phyloP scores from a whole-genome alignment of 371 early-diverging fungal genomes.

The Mortierella sp. region DNA sequence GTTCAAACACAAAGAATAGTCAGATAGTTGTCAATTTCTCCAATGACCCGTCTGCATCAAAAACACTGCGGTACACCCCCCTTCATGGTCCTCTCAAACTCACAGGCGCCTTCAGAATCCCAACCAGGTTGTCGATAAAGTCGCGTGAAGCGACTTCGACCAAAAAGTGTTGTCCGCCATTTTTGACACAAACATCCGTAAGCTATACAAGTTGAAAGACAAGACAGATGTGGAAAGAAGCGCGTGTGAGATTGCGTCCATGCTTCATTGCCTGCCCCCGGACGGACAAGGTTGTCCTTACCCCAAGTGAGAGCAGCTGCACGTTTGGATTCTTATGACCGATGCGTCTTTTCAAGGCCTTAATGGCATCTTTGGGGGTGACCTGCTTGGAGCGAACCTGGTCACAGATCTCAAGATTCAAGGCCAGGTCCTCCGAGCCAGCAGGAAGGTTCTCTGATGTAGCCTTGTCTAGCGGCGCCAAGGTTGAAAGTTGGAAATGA shows the following conservation, averaged over 20 bases:
- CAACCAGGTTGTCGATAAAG: conserved; percentile 84
- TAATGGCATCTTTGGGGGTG: conserved; percentile 78
- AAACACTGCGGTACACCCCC: no score
- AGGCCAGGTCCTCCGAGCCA: conserved; percentile 83
- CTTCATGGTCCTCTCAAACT: conserved; percentile 17
- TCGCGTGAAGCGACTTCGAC: conserved; percentile 89
- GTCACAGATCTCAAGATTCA: conserved; percentile 90
- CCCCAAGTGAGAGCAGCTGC: conserved; percentile 86
- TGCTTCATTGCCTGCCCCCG: neutral
- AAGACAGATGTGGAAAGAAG: neutral
- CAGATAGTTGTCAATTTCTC: neutral
- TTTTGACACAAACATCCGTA: conserved; percentile 92
- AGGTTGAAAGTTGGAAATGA: no score
- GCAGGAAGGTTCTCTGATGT: conserved; percentile 82
- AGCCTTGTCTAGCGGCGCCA: conserved; percentile 69
- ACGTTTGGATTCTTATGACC: conserved; percentile 92
- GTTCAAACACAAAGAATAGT: conserved; percentile 6
- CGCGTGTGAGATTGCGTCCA: conserved; percentile 1
- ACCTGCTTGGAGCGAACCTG: conserved; percentile 88
- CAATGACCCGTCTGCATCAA: conserved; percentile 30
- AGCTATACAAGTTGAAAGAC: conserved; percentile 59
- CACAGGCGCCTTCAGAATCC: conserved; percentile 70
- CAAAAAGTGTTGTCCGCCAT: conserved; percentile 87
- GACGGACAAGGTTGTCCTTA: conserved; percentile 32
- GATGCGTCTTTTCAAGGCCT: conserved; percentile 78